Evolutionary conservation across 495 filamentous ascomycete genomes (phyloP), one percentile per base, ranked within the genome.

Genomic region (Aspergillus baeticus): DNA sequence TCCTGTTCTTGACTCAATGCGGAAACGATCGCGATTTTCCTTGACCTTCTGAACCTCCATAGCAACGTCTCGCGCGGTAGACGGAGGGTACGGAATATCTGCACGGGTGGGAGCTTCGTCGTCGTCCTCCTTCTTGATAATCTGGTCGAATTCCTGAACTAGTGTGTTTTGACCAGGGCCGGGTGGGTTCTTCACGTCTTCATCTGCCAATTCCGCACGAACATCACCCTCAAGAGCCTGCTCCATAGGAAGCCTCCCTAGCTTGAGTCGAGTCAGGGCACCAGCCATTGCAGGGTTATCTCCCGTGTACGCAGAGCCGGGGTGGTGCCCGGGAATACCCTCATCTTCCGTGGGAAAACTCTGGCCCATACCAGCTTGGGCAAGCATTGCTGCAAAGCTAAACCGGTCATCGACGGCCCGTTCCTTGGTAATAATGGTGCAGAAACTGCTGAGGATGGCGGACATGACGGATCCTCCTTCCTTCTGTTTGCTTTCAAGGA

Each of bases 31-130:
- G 13, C 94, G 85, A 62, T 92, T 88, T 66, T 98, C 94, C 54
- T 89, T 89, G n/a, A 97, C 87, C 72, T 92, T 90, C 65, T 92
- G 90, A 57, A 97, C 89, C 63, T 98, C 95, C 77, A 96, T 89
- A 5, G 90, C 85, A 8, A 98, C 88, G 62, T 98, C 95, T 55
- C 92, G 82, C 3, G 89, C 89, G 10, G 87, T 83, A 0, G 93
- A 92, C 7, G 91, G 86, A 15, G 94, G 95, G 33, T 91, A 83
- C 2, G 95, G 92, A 34, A 97, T 81, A 21, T 90, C 86, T 7
- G 84, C 78, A 17, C 91, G 83, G 18, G 79, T 81, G 11, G 91
- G 91, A 1, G 80, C 88, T 63, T 98, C 95, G 18, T 90, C 87
- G 37, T 83, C 89, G 14, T 93, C 88, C 62, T 98, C 94, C 49